A percentile compares a stretch with the other conserved stretches of the same genome.
phyloP scores from a whole-genome alignment of 768 basidiomycete species.

The Phlebiopsis gigantea region DNA sequence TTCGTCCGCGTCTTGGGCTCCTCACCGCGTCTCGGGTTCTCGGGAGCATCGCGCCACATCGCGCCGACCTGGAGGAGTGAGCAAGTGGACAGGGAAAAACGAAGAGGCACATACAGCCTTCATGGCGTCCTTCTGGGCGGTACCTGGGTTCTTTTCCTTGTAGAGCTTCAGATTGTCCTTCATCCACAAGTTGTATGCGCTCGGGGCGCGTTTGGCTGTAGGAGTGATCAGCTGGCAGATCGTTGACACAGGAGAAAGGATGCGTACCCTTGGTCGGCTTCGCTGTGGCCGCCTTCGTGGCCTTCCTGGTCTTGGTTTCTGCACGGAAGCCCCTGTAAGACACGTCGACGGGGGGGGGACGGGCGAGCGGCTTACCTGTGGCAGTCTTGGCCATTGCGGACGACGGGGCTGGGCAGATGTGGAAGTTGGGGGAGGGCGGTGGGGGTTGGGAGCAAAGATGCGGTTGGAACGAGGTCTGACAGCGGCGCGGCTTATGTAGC shows the following conservation, averaged over 20 bases:
- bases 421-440: constrained; percentile 4
- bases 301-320: constrained; percentile 51
- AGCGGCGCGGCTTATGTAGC: constrained; percentile 5
- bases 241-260: constrained; percentile 9
- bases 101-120: constrained; percentile 25
- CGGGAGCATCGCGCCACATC: constrained; percentile 53
- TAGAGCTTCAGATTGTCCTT: constrained; percentile 52
- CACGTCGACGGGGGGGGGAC: neutral
- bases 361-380: constrained; percentile 33
- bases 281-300: constrained; percentile 45
- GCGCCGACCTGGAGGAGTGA: constrained; percentile 41
- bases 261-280: neutral
- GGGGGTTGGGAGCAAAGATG: constrained; percentile 12
- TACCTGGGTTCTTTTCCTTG: constrained; percentile 47
- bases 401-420: constrained; percentile 1
- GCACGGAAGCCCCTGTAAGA: constrained; percentile 9
- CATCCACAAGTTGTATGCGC: constrained; percentile 55
- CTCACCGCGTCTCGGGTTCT: constrained; percentile 61
- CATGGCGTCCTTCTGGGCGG: constrained; percentile 51
- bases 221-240: neutral
- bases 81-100: neutral
- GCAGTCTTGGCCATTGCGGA: constrained; percentile 45
- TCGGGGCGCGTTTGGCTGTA: constrained; percentile 53
- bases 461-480: neutral
- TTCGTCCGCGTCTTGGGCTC: constrained; percentile 35